Percentiles rank a stretch among this genome's conserved stretches.
Evolutionary conservation across 495 filamentous ascomycete genomes (phyloP).

Genomic region (Neurospora sp.): DNA sequence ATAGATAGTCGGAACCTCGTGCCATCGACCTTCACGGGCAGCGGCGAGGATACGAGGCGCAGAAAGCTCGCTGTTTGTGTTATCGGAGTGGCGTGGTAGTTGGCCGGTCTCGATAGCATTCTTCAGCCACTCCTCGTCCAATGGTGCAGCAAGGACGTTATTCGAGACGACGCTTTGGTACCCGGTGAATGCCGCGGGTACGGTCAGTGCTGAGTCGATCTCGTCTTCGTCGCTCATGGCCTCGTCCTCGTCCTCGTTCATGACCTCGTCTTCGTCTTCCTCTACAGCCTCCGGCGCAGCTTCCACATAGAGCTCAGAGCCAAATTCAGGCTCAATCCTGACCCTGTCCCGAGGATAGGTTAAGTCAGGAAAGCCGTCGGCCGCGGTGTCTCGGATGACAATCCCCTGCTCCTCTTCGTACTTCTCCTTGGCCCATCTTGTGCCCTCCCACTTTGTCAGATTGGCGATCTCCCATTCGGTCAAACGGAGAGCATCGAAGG

Average conservation of each 20-base stretch:
- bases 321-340: conserved; percentile 21
- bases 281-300: not conserved
- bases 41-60: conserved; percentile 32
- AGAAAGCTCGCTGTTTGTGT: conserved; percentile 24
- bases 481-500: conserved; percentile 69
- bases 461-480: conserved; percentile 65
- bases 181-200: not conserved
- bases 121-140: conserved; percentile 72
- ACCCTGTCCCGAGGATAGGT: conserved; percentile 37
- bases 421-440: conserved; percentile 74
- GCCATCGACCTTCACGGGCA: conserved; percentile 40
- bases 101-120: conserved; percentile 58
- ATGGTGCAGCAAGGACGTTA: conserved; percentile 16
- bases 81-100: conserved; percentile 30
- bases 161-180: not conserved
- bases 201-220: conserved; percentile 30
- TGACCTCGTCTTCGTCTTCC: conserved; percentile 9
- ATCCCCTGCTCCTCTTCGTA: conserved; percentile 72
- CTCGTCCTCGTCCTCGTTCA: conserved; percentile 35
- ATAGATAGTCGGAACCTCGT: conserved; percentile 30
- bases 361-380: conserved; percentile 50
- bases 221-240: conserved; percentile 49
- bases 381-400: conserved; percentile 67
- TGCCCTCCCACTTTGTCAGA: conserved; percentile 90
- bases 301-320: not conserved